Evolutionary conservation across 139 green algal species (phyloP).

Genomic region (Chlamydomonas incerta): DNA sequence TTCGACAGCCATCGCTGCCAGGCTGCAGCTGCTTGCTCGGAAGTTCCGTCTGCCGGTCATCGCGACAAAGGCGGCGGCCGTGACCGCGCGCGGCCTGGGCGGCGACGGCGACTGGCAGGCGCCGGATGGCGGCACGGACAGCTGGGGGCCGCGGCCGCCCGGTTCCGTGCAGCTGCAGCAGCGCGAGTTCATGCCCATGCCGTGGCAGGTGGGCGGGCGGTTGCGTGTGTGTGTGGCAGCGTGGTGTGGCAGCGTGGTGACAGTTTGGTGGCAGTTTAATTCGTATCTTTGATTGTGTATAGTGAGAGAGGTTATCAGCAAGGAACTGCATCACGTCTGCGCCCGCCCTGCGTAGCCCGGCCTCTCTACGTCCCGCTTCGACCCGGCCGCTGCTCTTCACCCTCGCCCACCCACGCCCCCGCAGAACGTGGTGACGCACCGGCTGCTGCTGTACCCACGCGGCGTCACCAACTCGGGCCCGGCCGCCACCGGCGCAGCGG

Average conservation of each 20-base stretch:
- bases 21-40: constrained; percentile 5
- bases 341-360: too few relatives aligned
- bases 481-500: too few relatives aligned
- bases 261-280: too few relatives aligned
- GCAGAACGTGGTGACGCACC: constrained; percentile 32
- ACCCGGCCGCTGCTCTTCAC: too few relatives aligned
- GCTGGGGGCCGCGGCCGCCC: not conserved
- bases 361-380: too few relatives aligned
- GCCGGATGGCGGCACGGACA: not conserved
- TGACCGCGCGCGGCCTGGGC: not conserved
- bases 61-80: constrained; percentile 20
- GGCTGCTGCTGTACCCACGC: constrained; percentile 16
- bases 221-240: too few relatives aligned
- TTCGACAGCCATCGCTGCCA: constrained; percentile 16
- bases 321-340: too few relatives aligned
- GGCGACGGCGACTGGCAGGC: not conserved
- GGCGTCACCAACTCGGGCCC: not conserved
- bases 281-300: too few relatives aligned
- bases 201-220: constrained; percentile 12
- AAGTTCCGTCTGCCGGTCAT: constrained; percentile 17
- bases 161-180: constrained; percentile 19
- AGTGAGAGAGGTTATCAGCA: too few relatives aligned
- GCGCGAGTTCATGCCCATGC: constrained; percentile 40
- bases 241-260: too few relatives aligned
- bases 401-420: too few relatives aligned